Conservation (phyloP, 2,329 filamentous ascomycete species). For the Phialophora tarda region DNA sequence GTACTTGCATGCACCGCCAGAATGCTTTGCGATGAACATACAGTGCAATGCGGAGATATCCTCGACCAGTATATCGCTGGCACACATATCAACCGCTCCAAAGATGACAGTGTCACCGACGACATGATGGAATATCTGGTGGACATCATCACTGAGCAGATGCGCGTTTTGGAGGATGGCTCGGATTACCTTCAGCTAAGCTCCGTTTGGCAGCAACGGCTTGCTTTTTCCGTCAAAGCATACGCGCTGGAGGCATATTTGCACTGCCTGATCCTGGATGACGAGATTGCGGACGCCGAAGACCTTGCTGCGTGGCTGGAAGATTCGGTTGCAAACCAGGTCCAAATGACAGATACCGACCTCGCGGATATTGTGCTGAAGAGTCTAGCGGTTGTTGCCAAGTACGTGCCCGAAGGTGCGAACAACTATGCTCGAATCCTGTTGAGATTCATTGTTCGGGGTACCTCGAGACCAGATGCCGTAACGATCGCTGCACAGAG, state of each 20-base stretch:
- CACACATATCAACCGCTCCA: conserved; percentile 48
- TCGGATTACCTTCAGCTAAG: conserved; percentile 88
- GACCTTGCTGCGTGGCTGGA: conserved; percentile 84
- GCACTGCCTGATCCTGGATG: conserved; percentile 81
- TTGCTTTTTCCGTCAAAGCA: conserved; percentile 85
- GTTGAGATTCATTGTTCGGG: conserved; percentile 86
- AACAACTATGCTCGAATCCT: conserved; percentile 78
- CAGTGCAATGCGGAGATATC: conserved; percentile 67
- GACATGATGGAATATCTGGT: conserved; percentile 64
- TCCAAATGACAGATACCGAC: conserved; percentile 79
- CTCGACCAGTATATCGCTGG: conserved; percentile 74
- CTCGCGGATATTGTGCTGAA: conserved; percentile 80
- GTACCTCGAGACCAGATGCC: conserved; percentile 70
- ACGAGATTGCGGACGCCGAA: conserved; percentile 79
- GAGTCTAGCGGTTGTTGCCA: conserved; percentile 80
- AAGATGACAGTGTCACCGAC: conserved; percentile 45
- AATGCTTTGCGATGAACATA: conserved; percentile 67
- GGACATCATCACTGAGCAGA: conserved; percentile 77
- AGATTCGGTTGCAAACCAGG: conserved; percentile 74
- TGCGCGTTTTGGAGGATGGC: conserved; percentile 84
- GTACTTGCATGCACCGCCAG: conserved; percentile 79
- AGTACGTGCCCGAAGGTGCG: conserved; percentile 73
- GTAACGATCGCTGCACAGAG: conserved; percentile 81
- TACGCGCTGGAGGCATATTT: conserved; percentile 81
- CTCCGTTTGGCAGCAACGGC: conserved; percentile 81